Conservation (phyloP, 1,139 yeast genomes). For the Geotrichum candidum region DNA sequence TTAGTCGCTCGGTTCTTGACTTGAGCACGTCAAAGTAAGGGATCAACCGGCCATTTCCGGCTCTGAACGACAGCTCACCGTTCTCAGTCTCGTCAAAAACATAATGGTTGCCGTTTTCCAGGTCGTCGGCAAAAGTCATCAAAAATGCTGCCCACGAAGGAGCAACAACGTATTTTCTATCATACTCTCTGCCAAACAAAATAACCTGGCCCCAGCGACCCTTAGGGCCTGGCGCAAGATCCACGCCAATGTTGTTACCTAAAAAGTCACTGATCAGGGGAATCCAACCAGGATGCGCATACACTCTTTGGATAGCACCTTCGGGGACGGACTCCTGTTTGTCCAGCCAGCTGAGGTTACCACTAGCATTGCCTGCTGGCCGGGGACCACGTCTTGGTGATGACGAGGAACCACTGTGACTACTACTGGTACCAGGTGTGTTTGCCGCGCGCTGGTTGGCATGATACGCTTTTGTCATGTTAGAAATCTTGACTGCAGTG, state of each 20-base stretch:
- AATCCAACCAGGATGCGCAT: conserved; percentile 86
- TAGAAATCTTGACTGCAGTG: conserved; percentile 43
- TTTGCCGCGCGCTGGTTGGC: conserved; percentile 19
- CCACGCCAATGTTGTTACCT: conserved; percentile 87
- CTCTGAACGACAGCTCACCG: conserved; percentile 57
- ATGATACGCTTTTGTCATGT: conserved; percentile 21
- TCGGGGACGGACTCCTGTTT: conserved; percentile 71
- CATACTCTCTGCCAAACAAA: conserved; percentile 84
- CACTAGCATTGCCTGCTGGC: conserved; percentile 11
- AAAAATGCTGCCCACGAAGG: conserved; percentile 83
- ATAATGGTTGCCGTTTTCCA: conserved; percentile 71
- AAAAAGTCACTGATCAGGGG: conserved; percentile 82
- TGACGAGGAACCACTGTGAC: conserved; percentile 15
- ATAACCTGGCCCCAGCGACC: conserved; percentile 84
- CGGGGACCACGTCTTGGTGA: conserved; percentile 13
- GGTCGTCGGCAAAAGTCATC: conserved; percentile 72
- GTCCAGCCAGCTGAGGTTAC: conserved; percentile 30
- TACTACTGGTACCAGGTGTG: conserved; percentile 15
- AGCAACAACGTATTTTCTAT: conserved; percentile 71
- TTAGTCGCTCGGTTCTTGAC: conserved; percentile 37
- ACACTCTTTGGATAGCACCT: conserved; percentile 58
- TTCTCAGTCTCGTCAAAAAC: conserved; percentile 60
- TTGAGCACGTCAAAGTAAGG: conserved; percentile 63
- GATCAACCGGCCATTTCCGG: conserved; percentile 41
- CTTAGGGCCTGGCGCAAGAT: conserved; percentile 71